Conservation (phyloP, 2,329 filamentous ascomycete genomes). For the Podosphaera aphanis region DNA sequence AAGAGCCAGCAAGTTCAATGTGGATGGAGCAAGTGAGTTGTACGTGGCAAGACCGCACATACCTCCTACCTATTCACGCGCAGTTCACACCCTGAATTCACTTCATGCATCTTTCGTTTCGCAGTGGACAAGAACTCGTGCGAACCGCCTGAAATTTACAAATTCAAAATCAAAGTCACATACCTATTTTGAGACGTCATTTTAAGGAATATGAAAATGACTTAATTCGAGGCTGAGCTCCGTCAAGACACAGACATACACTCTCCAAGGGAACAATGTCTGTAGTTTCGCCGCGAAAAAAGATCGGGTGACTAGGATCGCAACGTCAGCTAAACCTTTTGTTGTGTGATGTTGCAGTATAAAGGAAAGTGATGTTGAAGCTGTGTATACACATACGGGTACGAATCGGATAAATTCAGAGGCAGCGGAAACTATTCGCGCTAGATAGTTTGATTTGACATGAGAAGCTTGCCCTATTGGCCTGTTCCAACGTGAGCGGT, state of each 20-base stretch:
- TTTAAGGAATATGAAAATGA: conserved; percentile 1
- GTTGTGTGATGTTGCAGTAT: neutral
- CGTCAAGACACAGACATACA: neutral
- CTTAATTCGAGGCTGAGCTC: neutral
- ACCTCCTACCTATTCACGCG: conserved; percentile 1
- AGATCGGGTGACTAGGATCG: neutral
- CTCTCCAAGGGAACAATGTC: neutral
- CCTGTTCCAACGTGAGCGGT: neutral
- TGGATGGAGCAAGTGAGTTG: neutral
- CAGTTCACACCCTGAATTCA: neutral
- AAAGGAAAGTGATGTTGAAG: neutral
- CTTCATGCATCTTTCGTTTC: neutral
- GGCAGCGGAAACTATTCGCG: neutral
- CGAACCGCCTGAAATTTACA: neutral
- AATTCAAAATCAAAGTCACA: conserved; percentile 3
- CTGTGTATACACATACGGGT: neutral
- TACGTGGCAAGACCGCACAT: conserved; percentile 1
- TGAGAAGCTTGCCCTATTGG: neutral
- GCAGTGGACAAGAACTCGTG: neutral
- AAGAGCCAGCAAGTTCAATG: neutral
- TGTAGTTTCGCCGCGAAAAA: neutral
- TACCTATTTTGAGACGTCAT: conserved; percentile 17
- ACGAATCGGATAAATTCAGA: neutral
- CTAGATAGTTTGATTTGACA: neutral
- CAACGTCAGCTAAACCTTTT: neutral